Conservation (phyloP, 2,329 filamentous ascomycete genomes). For the Microcyclospora tardicrescens region DNA sequence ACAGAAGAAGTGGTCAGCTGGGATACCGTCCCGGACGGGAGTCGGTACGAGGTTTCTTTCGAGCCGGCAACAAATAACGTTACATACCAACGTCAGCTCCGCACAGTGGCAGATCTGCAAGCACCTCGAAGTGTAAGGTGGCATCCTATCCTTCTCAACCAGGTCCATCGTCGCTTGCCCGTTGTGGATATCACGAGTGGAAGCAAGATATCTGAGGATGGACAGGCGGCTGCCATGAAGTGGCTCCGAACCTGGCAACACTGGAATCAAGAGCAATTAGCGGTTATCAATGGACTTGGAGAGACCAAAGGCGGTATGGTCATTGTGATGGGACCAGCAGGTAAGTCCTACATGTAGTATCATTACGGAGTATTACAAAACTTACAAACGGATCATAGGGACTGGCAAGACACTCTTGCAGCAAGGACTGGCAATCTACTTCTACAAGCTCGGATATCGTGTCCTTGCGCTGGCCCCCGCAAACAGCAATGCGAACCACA, state of each 20-base stretch:
- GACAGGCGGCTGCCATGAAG: not conserved
- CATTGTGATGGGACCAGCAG: too few species aligned
- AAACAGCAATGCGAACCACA: conserved; percentile 8
- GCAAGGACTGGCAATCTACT: conserved; percentile 9
- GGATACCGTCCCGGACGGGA: too few species aligned
- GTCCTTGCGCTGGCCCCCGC: conserved; percentile 7
- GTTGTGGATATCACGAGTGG: conserved; percentile 4
- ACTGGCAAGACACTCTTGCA: conserved; percentile 11
- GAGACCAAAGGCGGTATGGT: conserved; percentile 3
- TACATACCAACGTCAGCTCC: conserved; percentile 4
- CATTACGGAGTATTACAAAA: not conserved
- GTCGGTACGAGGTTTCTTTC: not conserved
- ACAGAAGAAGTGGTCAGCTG: too few species aligned
- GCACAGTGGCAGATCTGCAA: conserved; percentile 3
- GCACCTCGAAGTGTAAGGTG: conserved; percentile 3
- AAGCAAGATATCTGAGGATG: not conserved
- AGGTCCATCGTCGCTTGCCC: conserved; percentile 4
- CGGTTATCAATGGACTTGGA: conserved; percentile 6
- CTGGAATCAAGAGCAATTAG: conserved; percentile 9
- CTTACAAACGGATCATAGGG: conserved; percentile 6
- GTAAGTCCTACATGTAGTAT: not conserved
- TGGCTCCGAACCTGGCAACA: conserved; percentile 4
- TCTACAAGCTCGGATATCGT: conserved; percentile 7
- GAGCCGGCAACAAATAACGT: conserved; percentile 5
- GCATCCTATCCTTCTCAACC: conserved; percentile 9